These are phyloP conservation scores for Metschnikowia chrysomelidarum DNA, from an alignment of 805 yeast genomes.

Conservation along the genomic window DNA sequence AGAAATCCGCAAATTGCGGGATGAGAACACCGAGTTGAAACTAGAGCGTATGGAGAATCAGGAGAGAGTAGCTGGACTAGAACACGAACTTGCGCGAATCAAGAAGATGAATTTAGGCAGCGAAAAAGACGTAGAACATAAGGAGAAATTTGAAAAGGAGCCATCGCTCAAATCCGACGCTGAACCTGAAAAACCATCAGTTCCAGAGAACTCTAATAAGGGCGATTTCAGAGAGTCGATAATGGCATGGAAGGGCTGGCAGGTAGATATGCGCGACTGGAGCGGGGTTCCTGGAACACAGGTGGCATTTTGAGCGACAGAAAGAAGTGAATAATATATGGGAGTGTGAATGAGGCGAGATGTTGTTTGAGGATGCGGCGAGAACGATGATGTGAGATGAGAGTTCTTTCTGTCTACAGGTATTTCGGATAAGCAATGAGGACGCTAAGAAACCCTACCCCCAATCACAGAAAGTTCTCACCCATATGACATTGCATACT, in stretches of 20 bases:
- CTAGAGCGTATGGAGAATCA: conserved; percentile 37
- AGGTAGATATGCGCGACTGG: conserved; percentile 85
- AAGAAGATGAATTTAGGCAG: conserved; percentile 1
- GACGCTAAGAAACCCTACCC: too few species aligned
- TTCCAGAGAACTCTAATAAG: conserved; percentile 29
- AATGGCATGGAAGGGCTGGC: conserved; percentile 79
- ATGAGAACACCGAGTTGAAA: conserved; percentile 43
- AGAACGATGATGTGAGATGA: too few species aligned
- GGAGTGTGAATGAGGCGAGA: neutral
- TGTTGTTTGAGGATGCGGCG: too few species aligned
- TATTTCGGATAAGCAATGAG: too few species aligned
- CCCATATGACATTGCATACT: too few species aligned
- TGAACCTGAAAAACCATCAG: conserved; percentile 18
- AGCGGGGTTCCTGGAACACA: conserved; percentile 52
- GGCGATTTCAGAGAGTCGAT: conserved; percentile 57
- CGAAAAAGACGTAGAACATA: neutral
- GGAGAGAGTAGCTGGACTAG: conserved; percentile 32
- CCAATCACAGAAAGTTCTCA: too few species aligned
- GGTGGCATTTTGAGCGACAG: conserved; percentile 23
- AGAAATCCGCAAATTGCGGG: conserved; percentile 37
- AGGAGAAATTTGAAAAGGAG: conserved; percentile 19
- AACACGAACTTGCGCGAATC: conserved; percentile 21
- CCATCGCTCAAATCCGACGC: conserved; percentile 28
- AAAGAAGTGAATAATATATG: too few species aligned
- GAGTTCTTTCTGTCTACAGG: too few species aligned